These are phyloP conservation scores for Xerocomus amazonicus DNA, from an alignment of 1,284 basidiomycete species.

Conservation along the genomic window DNA sequence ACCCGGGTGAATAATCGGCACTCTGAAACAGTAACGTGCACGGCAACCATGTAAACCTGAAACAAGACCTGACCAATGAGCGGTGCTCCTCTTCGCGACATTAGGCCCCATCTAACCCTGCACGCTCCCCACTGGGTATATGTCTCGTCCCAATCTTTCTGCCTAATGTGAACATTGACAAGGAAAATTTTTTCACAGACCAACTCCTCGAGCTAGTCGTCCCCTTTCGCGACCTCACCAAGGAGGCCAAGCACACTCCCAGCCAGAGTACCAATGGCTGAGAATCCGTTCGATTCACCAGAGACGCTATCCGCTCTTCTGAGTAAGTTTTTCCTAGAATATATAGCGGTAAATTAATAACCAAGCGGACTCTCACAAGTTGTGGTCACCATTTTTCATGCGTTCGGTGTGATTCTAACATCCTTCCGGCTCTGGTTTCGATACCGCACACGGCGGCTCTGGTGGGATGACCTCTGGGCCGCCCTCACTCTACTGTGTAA, in stretches of 20 bases:
- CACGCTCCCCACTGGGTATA: not conserved
- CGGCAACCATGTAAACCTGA: not conserved
- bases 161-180: not conserved
- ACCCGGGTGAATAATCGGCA: not conserved
- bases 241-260: not conserved
- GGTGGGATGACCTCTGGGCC: conserved; percentile 32
- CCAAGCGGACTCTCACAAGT: conserved; percentile 11
- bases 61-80: not conserved
- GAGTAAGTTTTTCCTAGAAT: conserved; percentile 9
- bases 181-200: not conserved
- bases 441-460: conserved; percentile 18
- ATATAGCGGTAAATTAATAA: not conserved
- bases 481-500: conserved; percentile 19
- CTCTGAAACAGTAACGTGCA: not conserved
- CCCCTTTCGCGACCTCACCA: not conserved
- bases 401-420: conserved; percentile 16
- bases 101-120: not conserved
- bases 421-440: conserved; percentile 31
- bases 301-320: conserved; percentile 15
- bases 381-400: conserved; percentile 19
- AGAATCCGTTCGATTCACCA: conserved; percentile 1
- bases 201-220: not conserved
- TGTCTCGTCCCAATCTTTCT: not conserved
- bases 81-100: not conserved
- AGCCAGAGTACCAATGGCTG: conserved; percentile 9